phyloP scores from a whole-genome alignment of 208 protist genomes.

The Trypanosoma conorhini region DNA sequence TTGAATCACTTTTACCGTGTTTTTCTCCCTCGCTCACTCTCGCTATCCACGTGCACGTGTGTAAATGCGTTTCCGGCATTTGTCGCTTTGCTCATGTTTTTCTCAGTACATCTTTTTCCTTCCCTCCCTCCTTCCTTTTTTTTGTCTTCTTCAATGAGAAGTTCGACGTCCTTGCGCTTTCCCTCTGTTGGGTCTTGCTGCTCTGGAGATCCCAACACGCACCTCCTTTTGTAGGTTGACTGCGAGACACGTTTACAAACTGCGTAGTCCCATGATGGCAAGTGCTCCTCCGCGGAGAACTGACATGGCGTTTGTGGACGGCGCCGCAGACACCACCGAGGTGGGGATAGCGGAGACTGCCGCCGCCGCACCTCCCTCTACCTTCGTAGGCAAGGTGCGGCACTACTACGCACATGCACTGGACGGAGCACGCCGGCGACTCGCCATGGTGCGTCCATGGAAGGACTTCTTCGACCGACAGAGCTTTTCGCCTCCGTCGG shows the following conservation, averaged over 20 bases:
- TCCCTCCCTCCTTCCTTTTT: background rate
- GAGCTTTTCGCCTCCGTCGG: constrained; percentile 52
- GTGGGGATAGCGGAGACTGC: too few species aligned
- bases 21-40: too few species aligned
- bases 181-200: background rate
- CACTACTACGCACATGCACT: constrained; percentile 12
- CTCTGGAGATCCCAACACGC: background rate
- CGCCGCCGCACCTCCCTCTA: background rate
- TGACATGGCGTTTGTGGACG: constrained; percentile 45
- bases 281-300: background rate
- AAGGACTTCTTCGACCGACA: constrained; percentile 80
- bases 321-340: constrained; percentile 1
- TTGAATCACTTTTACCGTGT: too few species aligned
- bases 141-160: background rate
- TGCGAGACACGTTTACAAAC: background rate
- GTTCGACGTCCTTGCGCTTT: background rate
- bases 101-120: background rate
- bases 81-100: background rate
- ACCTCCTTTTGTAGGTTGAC: background rate
- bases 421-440: constrained; percentile 35
- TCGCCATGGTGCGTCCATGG: constrained; percentile 68
- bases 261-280: background rate
- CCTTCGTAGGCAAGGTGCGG: constrained; percentile 27
- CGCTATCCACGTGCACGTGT: background rate
- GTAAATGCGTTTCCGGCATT: background rate